Conservation (phyloP, 768 basidiomycete species). For the Leucocoprinus birnbaumii region DNA sequence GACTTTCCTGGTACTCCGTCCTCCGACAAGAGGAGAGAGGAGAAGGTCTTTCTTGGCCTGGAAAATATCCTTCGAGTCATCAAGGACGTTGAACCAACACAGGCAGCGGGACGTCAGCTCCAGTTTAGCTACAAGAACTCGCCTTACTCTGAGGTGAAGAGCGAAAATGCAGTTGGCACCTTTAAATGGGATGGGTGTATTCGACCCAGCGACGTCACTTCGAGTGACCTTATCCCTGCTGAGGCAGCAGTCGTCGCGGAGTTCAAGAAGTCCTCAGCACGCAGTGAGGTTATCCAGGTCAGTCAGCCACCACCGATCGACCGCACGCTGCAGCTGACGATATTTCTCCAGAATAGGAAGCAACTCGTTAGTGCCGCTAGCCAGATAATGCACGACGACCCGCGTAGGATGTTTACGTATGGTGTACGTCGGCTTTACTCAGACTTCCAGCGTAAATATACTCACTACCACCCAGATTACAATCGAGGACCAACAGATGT, state of each 20-base stretch:
- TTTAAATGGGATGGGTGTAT: constrained; percentile 17
- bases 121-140: too few species aligned
- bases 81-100: too few species aligned
- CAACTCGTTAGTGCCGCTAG: constrained; percentile 6
- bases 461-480: neutral
- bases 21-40: too few species aligned
- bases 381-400: constrained; percentile 23
- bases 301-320: too few species aligned
- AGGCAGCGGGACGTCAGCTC: too few species aligned
- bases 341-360: constrained; percentile 6
- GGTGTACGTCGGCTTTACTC: constrained; percentile 15
- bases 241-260: constrained; percentile 15
- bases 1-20: too few species aligned
- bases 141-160: too few species aligned
- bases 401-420: constrained; percentile 19
- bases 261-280: constrained; percentile 16
- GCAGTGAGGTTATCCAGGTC: too few species aligned
- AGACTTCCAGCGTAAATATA: neutral
- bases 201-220: neutral
- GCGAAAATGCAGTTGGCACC: constrained; percentile 13
- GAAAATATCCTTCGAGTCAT: too few species aligned
- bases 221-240: neutral
- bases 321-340: neutral
- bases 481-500: constrained; percentile 7
- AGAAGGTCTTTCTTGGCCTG: too few species aligned